phyloP scores from a whole-genome alignment of 257 asterid genomes.

The Solanum tarapatanum region DNA sequence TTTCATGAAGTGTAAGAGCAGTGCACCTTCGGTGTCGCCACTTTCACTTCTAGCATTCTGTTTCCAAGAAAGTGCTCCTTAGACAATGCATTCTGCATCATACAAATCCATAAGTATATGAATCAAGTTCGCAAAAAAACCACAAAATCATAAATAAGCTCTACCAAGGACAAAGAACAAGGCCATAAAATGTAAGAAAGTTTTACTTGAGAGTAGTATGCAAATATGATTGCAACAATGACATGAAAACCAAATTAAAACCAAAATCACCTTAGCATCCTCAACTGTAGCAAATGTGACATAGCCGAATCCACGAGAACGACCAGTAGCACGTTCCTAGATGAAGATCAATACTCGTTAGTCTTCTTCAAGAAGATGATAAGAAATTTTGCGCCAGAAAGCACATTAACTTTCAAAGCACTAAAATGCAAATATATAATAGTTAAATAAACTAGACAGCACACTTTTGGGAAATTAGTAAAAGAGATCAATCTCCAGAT shows the following conservation, averaged over 20 bases:
- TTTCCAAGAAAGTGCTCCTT: constrained; percentile 80
- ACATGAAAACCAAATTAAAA: background rate
- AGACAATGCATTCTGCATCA: constrained; percentile 59
- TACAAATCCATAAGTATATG: background rate
- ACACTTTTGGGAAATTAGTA: background rate
- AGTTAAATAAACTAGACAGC: background rate
- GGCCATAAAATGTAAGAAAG: background rate
- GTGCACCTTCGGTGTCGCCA: constrained; percentile 92
- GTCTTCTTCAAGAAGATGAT: background rate
- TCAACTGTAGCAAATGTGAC: constrained; percentile 71
- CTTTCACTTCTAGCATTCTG: constrained; percentile 88
- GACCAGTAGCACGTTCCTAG: constrained; percentile 91
- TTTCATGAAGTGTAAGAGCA: background rate
- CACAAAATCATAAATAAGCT: background rate
- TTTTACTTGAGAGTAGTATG: background rate
- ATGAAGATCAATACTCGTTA: background rate
- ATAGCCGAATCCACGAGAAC: constrained; percentile 97
- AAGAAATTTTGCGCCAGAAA: background rate
- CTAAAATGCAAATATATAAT: background rate
- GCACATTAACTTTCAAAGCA: background rate
- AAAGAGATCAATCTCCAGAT: background rate
- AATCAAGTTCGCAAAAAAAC: background rate
- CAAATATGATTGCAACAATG: background rate
- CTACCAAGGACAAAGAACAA: background rate
- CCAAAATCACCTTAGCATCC: constrained; percentile 72